Base-by-base conservation (phyloP, 768 basidiomycete species). In the Ramaria sp. region DNA sequence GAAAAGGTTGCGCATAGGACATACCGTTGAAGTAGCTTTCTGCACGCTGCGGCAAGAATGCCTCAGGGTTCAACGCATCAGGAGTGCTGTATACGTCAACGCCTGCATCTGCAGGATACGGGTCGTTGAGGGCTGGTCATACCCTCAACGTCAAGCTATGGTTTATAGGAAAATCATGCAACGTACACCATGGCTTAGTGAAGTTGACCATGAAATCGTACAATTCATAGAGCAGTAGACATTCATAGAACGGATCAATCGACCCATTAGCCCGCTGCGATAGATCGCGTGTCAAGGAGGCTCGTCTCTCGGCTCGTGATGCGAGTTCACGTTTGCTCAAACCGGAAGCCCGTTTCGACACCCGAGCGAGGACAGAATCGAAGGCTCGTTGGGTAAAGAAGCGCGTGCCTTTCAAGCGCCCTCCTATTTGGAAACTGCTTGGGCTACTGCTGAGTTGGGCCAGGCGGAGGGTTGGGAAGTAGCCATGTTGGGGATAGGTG, bases 201-300 rank as follows among this genome's bases (percentile, higher is more conserved):
- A 73, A 86, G 62, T 88, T 88, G 56, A 79, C 50, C 16, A 83
- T 81, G 59, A 86, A 86, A 65, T 87, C 85, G 34, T 83, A 60
- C 66, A 82, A 74, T 68, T 82, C 78, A 55, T 81, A 77, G 47
- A 78, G 73, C 10, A 86, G 63, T 51, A 78, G 70, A 65, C 86
- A 88, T 5, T 80, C 79, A 43, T 69, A 69, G 54, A 63, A 69
- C 34, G 68, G 61, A 52, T 69, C 66, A 42, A 68, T 73, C 1
- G 76, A 77, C 8, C 74, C 80, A 58, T 79, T 79, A 1, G 76
- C 65, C 30, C 77, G 69, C 22, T 65, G 67, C 24, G 65, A 67
- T 13, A 82, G 66, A 63, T 74, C 72, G 47, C 78, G 70, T 61
- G 78, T 83, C 71, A 57, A 56, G 27, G 24, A 7, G 2, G n/a